These are phyloP conservation scores for Corrigiola litoralis DNA, from an alignment of 179 eudicot species.

Conservation along the genomic window DNA sequence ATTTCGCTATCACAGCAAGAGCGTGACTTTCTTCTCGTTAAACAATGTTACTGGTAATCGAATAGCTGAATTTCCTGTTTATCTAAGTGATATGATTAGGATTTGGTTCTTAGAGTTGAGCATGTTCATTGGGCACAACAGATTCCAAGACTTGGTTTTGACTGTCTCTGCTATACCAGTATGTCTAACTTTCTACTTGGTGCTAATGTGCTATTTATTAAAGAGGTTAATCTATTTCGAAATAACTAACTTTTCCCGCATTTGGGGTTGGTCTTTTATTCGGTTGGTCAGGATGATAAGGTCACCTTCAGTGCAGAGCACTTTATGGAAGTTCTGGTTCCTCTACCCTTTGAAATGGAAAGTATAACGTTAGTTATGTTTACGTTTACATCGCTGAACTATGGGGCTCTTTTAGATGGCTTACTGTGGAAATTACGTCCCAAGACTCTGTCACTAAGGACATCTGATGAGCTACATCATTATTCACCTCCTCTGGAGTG, in stretches of 20 bases:
- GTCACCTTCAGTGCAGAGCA: conserved; percentile 3
- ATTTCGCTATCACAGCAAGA: conserved; percentile 11
- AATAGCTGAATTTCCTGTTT: conserved; percentile 7
- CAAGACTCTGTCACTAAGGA: conserved; percentile 5
- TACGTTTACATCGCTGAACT: background rate
- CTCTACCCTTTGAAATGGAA: conserved; percentile 6
- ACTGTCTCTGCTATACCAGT: conserved; percentile 4
- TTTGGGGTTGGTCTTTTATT: background rate
- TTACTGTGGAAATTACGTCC: conserved; percentile 24
- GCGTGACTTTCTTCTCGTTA: conserved; percentile 12
- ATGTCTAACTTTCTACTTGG: background rate
- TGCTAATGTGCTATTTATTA: background rate
- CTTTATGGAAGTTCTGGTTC: background rate
- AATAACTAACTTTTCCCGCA: background rate
- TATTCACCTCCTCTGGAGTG: background rate
- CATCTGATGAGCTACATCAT: conserved; percentile 12
- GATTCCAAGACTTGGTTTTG: conserved; percentile 18
- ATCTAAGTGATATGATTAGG: conserved; percentile 1
- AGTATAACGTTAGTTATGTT: conserved; percentile 4
- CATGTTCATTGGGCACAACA: conserved; percentile 14
- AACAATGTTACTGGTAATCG: conserved; percentile 13
- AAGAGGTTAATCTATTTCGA: too few relatives aligned
- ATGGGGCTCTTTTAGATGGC: conserved; percentile 25
- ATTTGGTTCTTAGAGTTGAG: conserved; percentile 16
- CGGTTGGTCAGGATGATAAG: background rate